A percentile compares a stretch with the other conserved stretches of the same genome.
Evolutionary conservation across 1,284 basidiomycete species (phyloP).

Genomic region (Heterobasidion irregulare): DNA sequence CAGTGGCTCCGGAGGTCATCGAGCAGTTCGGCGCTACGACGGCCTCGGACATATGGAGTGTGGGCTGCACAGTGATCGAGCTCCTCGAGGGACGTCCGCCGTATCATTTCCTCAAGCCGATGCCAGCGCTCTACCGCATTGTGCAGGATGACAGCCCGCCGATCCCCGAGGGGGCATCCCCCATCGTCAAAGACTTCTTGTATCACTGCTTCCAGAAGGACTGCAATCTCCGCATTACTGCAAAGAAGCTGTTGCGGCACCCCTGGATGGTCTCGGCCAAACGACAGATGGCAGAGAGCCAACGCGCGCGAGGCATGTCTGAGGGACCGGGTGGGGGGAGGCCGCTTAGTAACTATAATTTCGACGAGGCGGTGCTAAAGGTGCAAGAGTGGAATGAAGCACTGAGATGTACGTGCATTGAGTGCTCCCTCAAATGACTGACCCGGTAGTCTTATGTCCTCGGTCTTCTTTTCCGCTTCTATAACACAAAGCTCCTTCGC

Average conservation of each 20-base stretch:
- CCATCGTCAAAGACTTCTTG: conserved; percentile 93
- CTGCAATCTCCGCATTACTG: conserved; percentile 86
- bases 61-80: conserved; percentile 96
- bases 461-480: background rate
- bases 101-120: conserved; percentile 92
- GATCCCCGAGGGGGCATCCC: conserved; percentile 89
- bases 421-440: background rate
- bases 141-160: conserved; percentile 97
- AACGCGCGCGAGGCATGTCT: conserved; percentile 28
- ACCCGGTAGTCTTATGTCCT: no score
- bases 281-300: conserved; percentile 53
- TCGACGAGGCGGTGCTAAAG: conserved; percentile 88
- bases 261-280: conserved; percentile 92
- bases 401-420: conserved; percentile 65
- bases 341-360: conserved; percentile 72
- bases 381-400: conserved; percentile 99
- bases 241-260: conserved; percentile 87
- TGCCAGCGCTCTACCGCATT: conserved; percentile 97
- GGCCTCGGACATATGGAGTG: conserved; percentile 95
- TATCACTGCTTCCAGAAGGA: conserved; percentile 99
- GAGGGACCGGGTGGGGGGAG: conserved; percentile 33
- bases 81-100: conserved; percentile 94
- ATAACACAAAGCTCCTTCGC: conserved; percentile 21
- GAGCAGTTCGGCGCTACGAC: conserved; percentile 96
- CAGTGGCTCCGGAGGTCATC: conserved; percentile 96